phyloP scores from a whole-genome alignment of 2,329 filamentous ascomycete genomes.

The Cordyceps cicadae region DNA sequence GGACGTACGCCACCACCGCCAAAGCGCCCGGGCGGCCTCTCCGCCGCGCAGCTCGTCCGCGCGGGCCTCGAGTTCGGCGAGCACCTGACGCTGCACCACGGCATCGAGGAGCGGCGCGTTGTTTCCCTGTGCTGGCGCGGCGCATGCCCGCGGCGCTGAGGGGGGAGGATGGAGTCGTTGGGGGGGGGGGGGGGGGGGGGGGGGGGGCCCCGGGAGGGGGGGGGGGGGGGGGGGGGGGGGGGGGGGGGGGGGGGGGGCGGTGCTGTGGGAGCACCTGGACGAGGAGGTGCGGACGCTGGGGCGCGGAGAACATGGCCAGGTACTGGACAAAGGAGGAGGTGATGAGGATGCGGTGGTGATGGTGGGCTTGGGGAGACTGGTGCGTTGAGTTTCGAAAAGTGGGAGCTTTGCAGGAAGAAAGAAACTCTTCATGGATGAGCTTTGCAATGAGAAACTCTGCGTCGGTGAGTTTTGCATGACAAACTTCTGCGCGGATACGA shows the following conservation, averaged over 20 bases:
- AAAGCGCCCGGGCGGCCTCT: slow-evolving; percentile 56
- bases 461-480: too few relatives aligned
- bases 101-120: slow-evolving; percentile 75
- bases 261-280: slow-evolving; percentile 76
- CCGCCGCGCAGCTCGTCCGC: slow-evolving; percentile 59
- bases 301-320: slow-evolving; percentile 79
- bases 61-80: slow-evolving; percentile 61
- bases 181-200: too few relatives aligned
- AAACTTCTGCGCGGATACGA: not conserved
- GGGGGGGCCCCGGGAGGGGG: too few relatives aligned
- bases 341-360: slow-evolving; percentile 56
- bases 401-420: too few relatives aligned
- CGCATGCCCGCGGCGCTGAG: slow-evolving; percentile 81
- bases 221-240: too few relatives aligned
- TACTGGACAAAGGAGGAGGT: slow-evolving; percentile 77
- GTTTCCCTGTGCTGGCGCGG: slow-evolving; percentile 66
- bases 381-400: too few relatives aligned
- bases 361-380: too few relatives aligned
- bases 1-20: slow-evolving; percentile 51
- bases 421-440: too few relatives aligned
- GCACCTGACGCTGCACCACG: slow-evolving; percentile 68
- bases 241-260: slow-evolving; percentile 45
- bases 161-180: too few relatives aligned
- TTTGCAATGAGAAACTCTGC: too few relatives aligned
- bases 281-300: slow-evolving; percentile 71